Evolutionary conservation across 2,329 filamentous ascomycete species (phyloP), one percentile per base, ranked within the genome.

Genomic region (Alternaria solani): DNA sequence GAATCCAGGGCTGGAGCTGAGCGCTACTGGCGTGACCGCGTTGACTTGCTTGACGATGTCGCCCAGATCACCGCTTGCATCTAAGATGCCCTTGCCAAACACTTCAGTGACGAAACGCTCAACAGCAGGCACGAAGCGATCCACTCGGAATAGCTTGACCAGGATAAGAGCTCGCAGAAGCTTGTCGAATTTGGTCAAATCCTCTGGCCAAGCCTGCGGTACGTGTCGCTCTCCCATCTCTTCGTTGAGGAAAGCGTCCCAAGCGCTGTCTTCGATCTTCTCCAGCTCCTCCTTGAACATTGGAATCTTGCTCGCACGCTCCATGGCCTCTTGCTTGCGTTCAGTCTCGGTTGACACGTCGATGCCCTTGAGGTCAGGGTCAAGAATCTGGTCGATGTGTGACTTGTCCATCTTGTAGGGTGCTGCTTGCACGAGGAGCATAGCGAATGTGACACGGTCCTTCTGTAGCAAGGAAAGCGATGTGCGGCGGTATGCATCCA

Each of bases 1-100:
- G 77, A 99, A 99, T 38, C 95, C 95, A 61, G 94, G 93, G 73
- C 91, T 97, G 6, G 95, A 99, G 72, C 94, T 94, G 36, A 99
- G 86, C 4, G 95, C 91, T 68, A 99, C 91, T 9, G 95, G 95
- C 2, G 92, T 89, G 32, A 89, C 92, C 30, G 94, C 89, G 6
- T 89, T 90, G 53, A 97, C 93, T 78, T 96, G 90, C 52, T 89
- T 87, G 57, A 96, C 91, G 18, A 95, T 94, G 60, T 91, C 88
- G 75, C 90, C 89, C 47, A 99, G 86, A 75, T 98, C 94, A 72
- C 94, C 92, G 49, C 89, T 90, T 48, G 91, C 87, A 67, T 97
- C 93, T 58, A 97, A 89, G 48, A 98, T 85, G 49, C 89, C 89
- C 48, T 88, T 81, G 7, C 94, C 94, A 76, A 99, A 97, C 5